Conservation (phyloP, 2,329 filamentous ascomycete genomes). For the Penicillium nordicum region DNA sequence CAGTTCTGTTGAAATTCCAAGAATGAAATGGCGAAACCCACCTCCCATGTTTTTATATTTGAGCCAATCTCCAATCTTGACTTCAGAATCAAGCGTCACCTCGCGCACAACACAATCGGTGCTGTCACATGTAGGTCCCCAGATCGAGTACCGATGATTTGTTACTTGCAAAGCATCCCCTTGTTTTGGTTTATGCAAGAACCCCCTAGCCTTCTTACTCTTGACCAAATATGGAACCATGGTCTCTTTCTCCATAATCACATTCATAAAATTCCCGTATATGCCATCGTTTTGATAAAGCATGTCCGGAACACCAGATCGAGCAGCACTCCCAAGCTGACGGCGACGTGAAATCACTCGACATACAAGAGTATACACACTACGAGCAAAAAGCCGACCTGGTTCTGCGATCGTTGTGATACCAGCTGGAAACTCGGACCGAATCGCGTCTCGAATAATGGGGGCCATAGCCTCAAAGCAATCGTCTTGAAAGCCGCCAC, state of each 20-base stretch:
- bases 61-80: conserved; percentile 27
- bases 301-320: conserved; percentile 20
- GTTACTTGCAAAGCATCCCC: neutral
- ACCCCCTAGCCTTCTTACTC: neutral
- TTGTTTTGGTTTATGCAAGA: neutral
- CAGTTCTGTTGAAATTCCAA: neutral
- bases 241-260: conserved; percentile 13
- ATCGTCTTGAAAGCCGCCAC: conserved; percentile 26
- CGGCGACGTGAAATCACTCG: conserved; percentile 22
- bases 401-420: conserved; percentile 25
- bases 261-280: conserved; percentile 26
- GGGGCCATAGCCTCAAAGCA: conserved; percentile 22
- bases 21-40: conserved; percentile 6
- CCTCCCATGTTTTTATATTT: conserved; percentile 30
- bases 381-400: conserved; percentile 23
- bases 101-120: conserved; percentile 23
- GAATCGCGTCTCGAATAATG: conserved; percentile 8
- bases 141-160: conserved; percentile 23
- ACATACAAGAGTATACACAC: conserved; percentile 22
- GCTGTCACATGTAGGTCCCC: conserved; percentile 31
- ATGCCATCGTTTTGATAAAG: conserved; percentile 30
- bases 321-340: conserved; percentile 4
- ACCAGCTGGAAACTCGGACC: conserved; percentile 6
- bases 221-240: conserved; percentile 10
- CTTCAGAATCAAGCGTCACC: conserved; percentile 12